Conservation (phyloP, 306 rosid species). For the Bauhinia variegata region DNA sequence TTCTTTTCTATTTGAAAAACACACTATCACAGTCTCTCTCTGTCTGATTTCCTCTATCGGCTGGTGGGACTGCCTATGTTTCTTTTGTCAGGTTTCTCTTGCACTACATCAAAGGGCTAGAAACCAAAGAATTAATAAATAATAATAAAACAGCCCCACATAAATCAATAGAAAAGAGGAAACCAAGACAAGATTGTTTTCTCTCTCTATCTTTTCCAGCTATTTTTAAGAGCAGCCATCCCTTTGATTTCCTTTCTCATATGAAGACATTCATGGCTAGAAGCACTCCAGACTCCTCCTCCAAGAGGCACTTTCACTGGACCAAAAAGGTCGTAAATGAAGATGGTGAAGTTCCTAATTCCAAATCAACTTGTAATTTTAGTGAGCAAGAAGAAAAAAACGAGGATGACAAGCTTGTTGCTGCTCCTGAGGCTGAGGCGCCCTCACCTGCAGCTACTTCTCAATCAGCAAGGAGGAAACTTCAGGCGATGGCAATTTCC, state of each 20-base stretch:
- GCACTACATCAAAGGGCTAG: conserved; percentile 52
- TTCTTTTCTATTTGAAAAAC: conserved; percentile 55
- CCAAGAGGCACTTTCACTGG: conserved; percentile 97
- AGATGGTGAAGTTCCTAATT: conserved; percentile 50
- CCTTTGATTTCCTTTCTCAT: conserved; percentile 34
- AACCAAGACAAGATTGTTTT: conserved; percentile 32
- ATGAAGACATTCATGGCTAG: conserved; percentile 68
- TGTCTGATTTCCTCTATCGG: conserved; percentile 67
- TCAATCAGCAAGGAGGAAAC: conserved; percentile 54
- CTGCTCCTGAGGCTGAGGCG: background rate
- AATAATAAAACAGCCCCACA: conserved; percentile 36
- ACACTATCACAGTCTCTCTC: conserved; percentile 53
- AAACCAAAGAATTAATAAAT: conserved; percentile 55
- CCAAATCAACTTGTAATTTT: conserved; percentile 54
- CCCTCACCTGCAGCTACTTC: conserved; percentile 33
- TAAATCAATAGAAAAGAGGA: conserved; percentile 51
- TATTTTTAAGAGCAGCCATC: conserved; percentile 44
- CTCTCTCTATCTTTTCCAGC: conserved; percentile 30
- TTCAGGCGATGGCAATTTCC: conserved; percentile 72
- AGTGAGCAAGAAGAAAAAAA: conserved; percentile 40
- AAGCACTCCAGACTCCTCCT: conserved; percentile 67
- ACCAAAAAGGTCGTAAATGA: conserved; percentile 82
- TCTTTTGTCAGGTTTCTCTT: conserved; percentile 94
- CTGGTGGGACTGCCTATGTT: conserved; percentile 85
- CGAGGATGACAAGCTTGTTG: conserved; percentile 34